phyloP scores from a whole-genome alignment of 2,329 filamentous ascomycete species.

The Cyphellophora attinorum region DNA sequence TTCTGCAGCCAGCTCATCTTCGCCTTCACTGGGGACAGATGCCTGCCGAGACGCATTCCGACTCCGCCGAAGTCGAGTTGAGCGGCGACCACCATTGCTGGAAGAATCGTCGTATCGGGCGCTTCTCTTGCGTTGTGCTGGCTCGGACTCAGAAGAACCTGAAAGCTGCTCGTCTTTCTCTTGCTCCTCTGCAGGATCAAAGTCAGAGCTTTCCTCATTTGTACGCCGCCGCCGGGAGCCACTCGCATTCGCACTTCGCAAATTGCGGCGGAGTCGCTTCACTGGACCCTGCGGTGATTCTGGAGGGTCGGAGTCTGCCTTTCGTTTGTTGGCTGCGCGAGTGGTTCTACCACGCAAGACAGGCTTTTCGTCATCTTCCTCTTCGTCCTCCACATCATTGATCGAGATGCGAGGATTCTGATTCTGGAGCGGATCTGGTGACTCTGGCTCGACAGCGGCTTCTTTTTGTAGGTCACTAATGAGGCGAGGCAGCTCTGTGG shows the following conservation, averaged over 20 bases:
- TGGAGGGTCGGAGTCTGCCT: constrained; percentile 23
- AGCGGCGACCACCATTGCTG: constrained; percentile 37
- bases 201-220: constrained; percentile 52
- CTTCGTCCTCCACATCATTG: constrained; percentile 22
- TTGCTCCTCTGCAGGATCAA: constrained; percentile 50
- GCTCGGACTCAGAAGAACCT: constrained; percentile 39
- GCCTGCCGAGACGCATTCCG: constrained; percentile 36
- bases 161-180: constrained; percentile 47
- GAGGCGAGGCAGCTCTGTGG: constrained; percentile 16
- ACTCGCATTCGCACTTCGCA: constrained; percentile 22
- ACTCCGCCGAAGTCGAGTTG: constrained; percentile 41
- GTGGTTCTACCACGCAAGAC: constrained; percentile 36
- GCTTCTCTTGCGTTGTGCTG: constrained; percentile 30
- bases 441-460: constrained; percentile 2
- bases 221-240: constrained; percentile 33
- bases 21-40: constrained; percentile 35
- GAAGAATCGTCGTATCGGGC: constrained; percentile 36
- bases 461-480: constrained; percentile 11
- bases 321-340: constrained; percentile 20
- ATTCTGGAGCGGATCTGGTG: neutral
- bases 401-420: constrained; percentile 6
- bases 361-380: constrained; percentile 48
- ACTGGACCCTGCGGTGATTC: constrained; percentile 21
- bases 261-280: constrained; percentile 23
- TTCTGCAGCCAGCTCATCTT: constrained; percentile 50